A percentile compares a stretch with the other conserved stretches of the same genome.
Conservation (phyloP, 2,329 filamentous ascomycete genomes). For the Falciphora oryzae region DNA sequence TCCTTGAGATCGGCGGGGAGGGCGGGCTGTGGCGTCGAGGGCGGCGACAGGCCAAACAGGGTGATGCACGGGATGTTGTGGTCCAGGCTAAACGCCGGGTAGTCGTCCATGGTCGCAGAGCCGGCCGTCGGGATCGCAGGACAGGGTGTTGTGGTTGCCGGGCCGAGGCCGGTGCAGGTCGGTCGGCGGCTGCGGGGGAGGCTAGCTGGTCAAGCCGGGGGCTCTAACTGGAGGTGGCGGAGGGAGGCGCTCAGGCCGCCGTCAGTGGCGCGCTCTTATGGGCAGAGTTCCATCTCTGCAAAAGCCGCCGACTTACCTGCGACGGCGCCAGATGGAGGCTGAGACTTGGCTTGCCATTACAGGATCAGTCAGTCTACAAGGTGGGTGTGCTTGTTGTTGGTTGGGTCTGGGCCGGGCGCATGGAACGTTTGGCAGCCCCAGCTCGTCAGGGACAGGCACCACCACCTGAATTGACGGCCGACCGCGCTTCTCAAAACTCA, state of each 20-base stretch:
- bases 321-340: background rate
- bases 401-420: background rate
- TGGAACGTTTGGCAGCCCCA: background rate
- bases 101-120: conserved; percentile 61
- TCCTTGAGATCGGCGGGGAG: conserved; percentile 49
- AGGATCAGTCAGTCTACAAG: background rate
- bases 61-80: conserved; percentile 84
- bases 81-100: conserved; percentile 71
- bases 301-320: background rate
- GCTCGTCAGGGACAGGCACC: too few relatives aligned
- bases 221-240: background rate
- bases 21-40: conserved; percentile 33
- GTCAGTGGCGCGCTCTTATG: background rate
- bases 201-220: background rate
- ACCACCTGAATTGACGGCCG: background rate
- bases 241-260: too few relatives aligned
- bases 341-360: background rate
- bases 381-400: background rate
- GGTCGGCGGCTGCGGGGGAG: background rate
- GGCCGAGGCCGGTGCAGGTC: background rate
- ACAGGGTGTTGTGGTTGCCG: background rate
- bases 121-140: background rate
- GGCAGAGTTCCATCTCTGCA: background rate
- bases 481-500: too few relatives aligned
- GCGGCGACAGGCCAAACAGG: conserved; percentile 64